Evolutionary conservation across 23 red algal genomes (phyloP).

Genomic region (Pyropia yezoensis): DNA sequence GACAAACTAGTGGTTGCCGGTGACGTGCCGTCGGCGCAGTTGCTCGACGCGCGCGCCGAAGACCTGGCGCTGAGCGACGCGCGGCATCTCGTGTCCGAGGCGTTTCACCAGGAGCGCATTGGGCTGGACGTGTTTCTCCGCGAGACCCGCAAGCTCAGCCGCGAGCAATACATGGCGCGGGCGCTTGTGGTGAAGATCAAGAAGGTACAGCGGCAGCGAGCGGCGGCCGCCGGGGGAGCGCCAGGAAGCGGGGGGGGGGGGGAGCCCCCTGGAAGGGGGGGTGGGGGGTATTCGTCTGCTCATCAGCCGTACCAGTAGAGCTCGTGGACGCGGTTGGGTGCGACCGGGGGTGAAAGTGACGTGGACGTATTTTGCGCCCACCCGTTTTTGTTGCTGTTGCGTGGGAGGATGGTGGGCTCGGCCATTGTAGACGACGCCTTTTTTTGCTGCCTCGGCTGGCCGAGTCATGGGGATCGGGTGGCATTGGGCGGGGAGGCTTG

Average conservation of each 20-base stretch:
- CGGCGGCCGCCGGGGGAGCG: not conserved
- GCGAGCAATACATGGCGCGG: not conserved
- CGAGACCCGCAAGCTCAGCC: not conserved
- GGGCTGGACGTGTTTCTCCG: not conserved
- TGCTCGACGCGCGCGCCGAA: conserved; percentile 7
- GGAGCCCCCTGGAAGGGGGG: too few relatives aligned
- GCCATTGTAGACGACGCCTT: too few relatives aligned
- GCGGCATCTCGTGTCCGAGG: conserved; percentile 3
- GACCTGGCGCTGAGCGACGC: conserved; percentile 13
- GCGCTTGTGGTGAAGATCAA: not conserved
- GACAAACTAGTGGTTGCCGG: conserved; percentile 7
- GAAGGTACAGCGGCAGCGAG: not conserved
- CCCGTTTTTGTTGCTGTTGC: too few relatives aligned
- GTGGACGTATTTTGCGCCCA: too few relatives aligned
- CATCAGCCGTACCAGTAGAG: too few relatives aligned
- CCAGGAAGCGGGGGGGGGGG: not conserved
- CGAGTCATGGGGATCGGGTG: too few relatives aligned
- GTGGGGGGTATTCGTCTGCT: too few relatives aligned
- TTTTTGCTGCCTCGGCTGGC: too few relatives aligned
- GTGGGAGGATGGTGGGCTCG: too few relatives aligned
- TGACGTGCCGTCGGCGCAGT: not conserved
- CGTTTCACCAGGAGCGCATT: conserved; percentile 2
- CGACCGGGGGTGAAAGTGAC: too few relatives aligned
- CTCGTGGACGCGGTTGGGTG: too few relatives aligned
- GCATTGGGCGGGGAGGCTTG: too few relatives aligned